Evolutionary conservation across 441 rosid genomes (phyloP).

Genomic region (Aquilaria agallochum): DNA sequence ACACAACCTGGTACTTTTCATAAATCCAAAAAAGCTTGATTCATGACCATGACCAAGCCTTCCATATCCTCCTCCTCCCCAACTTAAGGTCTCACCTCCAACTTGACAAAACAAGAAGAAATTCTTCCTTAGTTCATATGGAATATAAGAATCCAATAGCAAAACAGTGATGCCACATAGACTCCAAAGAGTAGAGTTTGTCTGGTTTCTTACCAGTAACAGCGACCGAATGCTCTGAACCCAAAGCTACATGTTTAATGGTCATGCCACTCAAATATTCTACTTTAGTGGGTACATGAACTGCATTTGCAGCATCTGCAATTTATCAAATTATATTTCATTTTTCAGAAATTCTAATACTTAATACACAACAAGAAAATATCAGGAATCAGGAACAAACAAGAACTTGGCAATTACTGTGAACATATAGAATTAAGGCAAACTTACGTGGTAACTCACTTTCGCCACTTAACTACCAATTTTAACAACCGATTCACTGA

Average conservation of each 20-base stretch:
- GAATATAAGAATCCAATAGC: slow-evolving; percentile 1
- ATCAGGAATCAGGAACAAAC: too few species aligned
- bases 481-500: too few species aligned
- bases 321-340: slow-evolving; percentile 9
- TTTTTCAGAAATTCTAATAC: slow-evolving; percentile 12
- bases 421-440: too few species aligned
- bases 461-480: too few species aligned
- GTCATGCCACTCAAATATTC: slow-evolving; percentile 66
- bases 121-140: slow-evolving; percentile 4
- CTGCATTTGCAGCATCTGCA: slow-evolving; percentile 62
- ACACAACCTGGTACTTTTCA: slow-evolving; percentile 60
- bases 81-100: slow-evolving; percentile 79
- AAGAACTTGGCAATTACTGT: too few species aligned
- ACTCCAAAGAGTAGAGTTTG: slow-evolving; percentile 14
- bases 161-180: slow-evolving; percentile 6
- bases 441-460: too few species aligned
- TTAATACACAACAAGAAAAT: background rate
- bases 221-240: slow-evolving; percentile 90
- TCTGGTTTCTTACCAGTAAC: slow-evolving; percentile 59
- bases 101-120: slow-evolving; percentile 28
- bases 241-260: slow-evolving; percentile 69
- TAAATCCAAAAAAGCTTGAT: slow-evolving; percentile 63
- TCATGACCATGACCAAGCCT: slow-evolving; percentile 90
- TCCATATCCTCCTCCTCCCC: slow-evolving; percentile 90
- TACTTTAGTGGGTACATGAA: slow-evolving; percentile 66